Evolutionary conservation across 2,329 filamentous ascomycete genomes (phyloP), one percentile per base, ranked within the genome.

Genomic region (Penicillium sp.): DNA sequence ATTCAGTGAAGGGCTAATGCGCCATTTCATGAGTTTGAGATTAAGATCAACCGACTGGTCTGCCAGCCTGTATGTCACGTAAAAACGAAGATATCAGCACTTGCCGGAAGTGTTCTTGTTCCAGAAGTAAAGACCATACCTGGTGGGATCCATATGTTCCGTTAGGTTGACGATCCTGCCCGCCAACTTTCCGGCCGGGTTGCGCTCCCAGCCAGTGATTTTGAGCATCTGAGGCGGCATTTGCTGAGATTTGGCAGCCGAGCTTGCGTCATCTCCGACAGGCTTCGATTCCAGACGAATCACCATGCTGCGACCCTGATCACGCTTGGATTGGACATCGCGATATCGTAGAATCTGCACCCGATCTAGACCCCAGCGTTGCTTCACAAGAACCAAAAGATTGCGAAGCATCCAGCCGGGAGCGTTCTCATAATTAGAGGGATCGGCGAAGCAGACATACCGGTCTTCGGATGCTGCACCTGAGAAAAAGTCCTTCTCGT

Each of bases 11-110:
- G 95, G 95, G 8, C 93, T 92, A 71, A 99, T 92, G 42, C 95
- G 89, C 95, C 95, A 99, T 80, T 97, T 99, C 89, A 99, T 99
- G 61, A 99, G 85, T 79, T 98, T 98, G 63, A 98, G 83, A 73
- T 99, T 99, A 61, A 99, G 84, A 73, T 99, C 95, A 10, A 98
- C 94, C 0, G 93, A 93, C 75, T 96, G 93, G 74, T 98, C 93
- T 24, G 95, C 95, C 19, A 98, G 83, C 69, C 82, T 81, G 45
- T 38, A 13, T 15, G 42, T 49, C 33, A 35, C 2, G 4, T 12
- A 13, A 28, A 6, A 60, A 50, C 51, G 22, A 45, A 45, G 50
- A 17, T 49, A 44, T 55, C 24, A 60, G 37, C 63, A 33, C 33
- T 47, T 12, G 8, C 24, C 19, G 10, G 22, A 10, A 35, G 10